phyloP scores from a whole-genome alignment of 306 rosid genomes.

The Quercus suber region DNA sequence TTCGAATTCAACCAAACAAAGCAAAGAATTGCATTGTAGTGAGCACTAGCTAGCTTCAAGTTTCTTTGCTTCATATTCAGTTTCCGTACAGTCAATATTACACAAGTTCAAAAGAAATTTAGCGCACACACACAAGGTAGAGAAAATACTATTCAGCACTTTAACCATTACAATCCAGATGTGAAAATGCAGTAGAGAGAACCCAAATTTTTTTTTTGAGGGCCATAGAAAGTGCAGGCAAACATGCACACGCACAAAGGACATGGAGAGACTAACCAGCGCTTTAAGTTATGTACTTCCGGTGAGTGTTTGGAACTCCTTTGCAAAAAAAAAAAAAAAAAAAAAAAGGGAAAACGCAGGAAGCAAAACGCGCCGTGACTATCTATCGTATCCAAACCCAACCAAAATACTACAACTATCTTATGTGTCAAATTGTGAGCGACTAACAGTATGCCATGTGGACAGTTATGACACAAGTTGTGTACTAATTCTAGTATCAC shows the following conservation, averaged over 20 bases:
- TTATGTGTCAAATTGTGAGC: too few species aligned
- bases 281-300: not conserved
- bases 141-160: not conserved
- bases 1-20: not conserved
- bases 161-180: not conserved
- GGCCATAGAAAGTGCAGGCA: not conserved
- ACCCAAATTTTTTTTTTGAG: not conserved
- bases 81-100: conserved; percentile 45
- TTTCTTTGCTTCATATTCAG: conserved; percentile 63
- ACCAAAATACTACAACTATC: too few species aligned
- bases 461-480: too few species aligned
- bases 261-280: not conserved
- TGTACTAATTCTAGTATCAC: too few species aligned
- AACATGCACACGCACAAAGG: not conserved
- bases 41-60: conserved; percentile 62
- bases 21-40: conserved; percentile 28
- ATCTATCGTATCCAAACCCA: too few species aligned
- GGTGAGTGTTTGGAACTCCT: not conserved
- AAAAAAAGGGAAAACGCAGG: too few species aligned
- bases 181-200: not conserved
- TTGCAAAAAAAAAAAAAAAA: too few species aligned
- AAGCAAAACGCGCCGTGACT: too few species aligned
- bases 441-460: accelerated
- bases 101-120: not conserved
- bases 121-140: not conserved